Percentiles rank a stretch among this genome's conserved stretches.
Conservation (phyloP, 352 stramenopile genomes). For the Pythium guiyangense region DNA sequence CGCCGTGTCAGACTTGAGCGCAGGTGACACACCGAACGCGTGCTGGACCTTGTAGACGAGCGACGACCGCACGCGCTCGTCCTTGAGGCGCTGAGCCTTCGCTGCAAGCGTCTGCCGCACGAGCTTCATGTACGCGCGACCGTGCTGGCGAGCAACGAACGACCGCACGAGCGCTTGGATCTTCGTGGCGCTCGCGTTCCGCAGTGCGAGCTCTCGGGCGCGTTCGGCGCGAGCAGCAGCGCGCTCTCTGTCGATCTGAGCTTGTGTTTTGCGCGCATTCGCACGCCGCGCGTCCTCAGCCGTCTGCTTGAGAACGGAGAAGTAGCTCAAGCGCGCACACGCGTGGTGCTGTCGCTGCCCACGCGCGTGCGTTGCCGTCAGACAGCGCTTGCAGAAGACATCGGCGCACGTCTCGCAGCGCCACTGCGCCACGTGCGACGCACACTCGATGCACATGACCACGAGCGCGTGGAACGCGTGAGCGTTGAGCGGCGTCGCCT, state of each 20-base stretch:
- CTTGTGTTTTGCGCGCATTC: constrained; percentile 29
- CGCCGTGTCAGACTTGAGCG: constrained; percentile 52
- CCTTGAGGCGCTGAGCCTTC: constrained; percentile 33
- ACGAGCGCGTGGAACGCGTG: constrained; percentile 49
- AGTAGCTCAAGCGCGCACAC: constrained; percentile 61
- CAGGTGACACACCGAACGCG: constrained; percentile 29
- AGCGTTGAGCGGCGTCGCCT: neutral
- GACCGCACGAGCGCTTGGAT: constrained; percentile 38
- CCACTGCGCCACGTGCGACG: constrained; percentile 55
- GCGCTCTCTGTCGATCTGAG: constrained; percentile 20
- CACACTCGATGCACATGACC: constrained; percentile 65
- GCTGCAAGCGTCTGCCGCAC: constrained; percentile 42
- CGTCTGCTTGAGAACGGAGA: constrained; percentile 51
- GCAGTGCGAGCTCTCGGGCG: constrained; percentile 14
- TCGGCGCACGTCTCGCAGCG: constrained; percentile 56
- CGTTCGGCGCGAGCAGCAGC: constrained; percentile 20
- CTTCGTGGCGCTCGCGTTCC: constrained; percentile 26
- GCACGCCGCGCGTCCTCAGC: constrained; percentile 28
- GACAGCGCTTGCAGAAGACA: constrained; percentile 65
- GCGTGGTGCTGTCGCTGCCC: constrained; percentile 51
- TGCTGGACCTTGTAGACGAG: constrained; percentile 36
- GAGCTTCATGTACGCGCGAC: constrained; percentile 45
- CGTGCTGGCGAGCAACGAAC: constrained; percentile 27
- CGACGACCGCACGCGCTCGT: constrained; percentile 31
- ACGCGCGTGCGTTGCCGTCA: constrained; percentile 48